phyloP scores from a whole-genome alignment of 768 basidiomycete genomes.

The Pleurotus citrinopileatus region DNA sequence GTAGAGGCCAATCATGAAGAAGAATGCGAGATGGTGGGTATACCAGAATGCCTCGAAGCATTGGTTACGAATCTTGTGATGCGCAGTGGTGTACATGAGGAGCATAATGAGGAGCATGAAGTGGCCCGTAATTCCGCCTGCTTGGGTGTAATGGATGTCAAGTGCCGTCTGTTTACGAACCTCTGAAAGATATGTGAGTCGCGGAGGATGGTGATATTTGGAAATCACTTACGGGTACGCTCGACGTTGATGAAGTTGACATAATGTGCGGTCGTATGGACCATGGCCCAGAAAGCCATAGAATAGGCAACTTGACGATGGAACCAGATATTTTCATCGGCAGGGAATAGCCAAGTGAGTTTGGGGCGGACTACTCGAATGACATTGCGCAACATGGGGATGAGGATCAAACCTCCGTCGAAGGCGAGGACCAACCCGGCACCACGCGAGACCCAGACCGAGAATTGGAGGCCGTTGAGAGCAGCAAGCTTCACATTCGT shows the following conservation, averaged over 20 bases:
- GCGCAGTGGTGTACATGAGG: slow-evolving; percentile 89
- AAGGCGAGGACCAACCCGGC: slow-evolving; percentile 89
- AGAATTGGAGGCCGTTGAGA: slow-evolving; percentile 77
- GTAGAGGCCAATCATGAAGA: slow-evolving; percentile 90
- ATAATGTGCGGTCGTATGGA: slow-evolving; percentile 92
- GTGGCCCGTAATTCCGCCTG: slow-evolving; percentile 93
- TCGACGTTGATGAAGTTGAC: slow-evolving; percentile 94
- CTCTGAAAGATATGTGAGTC: slow-evolving; percentile 43
- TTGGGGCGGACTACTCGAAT: slow-evolving; percentile 81
- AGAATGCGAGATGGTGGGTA: slow-evolving; percentile 91
- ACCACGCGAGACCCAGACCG: slow-evolving; percentile 89
- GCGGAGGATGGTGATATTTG: not conserved
- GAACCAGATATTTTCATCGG: slow-evolving; percentile 96
- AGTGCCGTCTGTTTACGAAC: slow-evolving; percentile 75
- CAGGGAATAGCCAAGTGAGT: slow-evolving; percentile 81
- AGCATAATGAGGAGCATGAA: slow-evolving; percentile 95
- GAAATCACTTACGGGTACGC: slow-evolving; percentile 60
- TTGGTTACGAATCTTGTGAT: slow-evolving; percentile 82
- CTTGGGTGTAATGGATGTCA: slow-evolving; percentile 84
- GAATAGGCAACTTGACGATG: slow-evolving; percentile 94
- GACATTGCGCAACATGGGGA: slow-evolving; percentile 89
- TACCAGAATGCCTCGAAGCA: slow-evolving; percentile 98
- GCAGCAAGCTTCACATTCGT: slow-evolving; percentile 62
- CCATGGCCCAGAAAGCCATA: slow-evolving; percentile 89
- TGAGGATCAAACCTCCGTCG: slow-evolving; percentile 80